Conservation (phyloP, 1,284 basidiomycete genomes). For the Jaminaea rosea region DNA sequence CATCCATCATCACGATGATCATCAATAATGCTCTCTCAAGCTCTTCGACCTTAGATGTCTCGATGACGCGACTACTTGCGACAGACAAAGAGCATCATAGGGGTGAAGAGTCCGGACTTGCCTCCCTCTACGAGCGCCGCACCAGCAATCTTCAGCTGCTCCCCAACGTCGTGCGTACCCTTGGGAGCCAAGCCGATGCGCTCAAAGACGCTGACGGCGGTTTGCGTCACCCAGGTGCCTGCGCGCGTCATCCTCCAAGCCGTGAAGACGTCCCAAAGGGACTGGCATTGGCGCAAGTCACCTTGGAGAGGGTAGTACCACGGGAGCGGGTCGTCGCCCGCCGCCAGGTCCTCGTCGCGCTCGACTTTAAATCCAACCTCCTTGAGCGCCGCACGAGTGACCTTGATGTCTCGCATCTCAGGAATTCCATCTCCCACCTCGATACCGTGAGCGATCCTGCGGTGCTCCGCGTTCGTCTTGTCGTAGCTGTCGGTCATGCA, state of each 20-base stretch:
- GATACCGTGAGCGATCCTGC: slow-evolving; percentile 71
- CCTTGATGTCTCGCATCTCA: slow-evolving; percentile 76
- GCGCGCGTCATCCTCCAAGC: slow-evolving; percentile 63
- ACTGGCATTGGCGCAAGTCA: slow-evolving; percentile 83
- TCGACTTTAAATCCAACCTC: slow-evolving; percentile 80
- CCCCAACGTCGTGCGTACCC: slow-evolving; percentile 84
- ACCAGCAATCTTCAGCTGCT: slow-evolving; percentile 74
- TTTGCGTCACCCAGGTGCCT: slow-evolving; percentile 78
- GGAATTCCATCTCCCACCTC: slow-evolving; percentile 88
- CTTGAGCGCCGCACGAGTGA: slow-evolving; percentile 68
- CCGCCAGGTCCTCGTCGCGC: slow-evolving; percentile 89
- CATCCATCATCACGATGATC: too few relatives aligned
- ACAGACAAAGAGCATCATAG: slow-evolving; percentile 38
- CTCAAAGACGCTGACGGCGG: slow-evolving; percentile 69
- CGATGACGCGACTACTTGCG: too few relatives aligned
- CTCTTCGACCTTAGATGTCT: too few relatives aligned
- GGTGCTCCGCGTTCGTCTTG: slow-evolving; percentile 74
- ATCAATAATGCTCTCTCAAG: too few relatives aligned
- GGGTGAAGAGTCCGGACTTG: slow-evolving; percentile 62
- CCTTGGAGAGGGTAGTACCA: slow-evolving; percentile 98
- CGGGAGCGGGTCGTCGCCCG: slow-evolving; percentile 64
- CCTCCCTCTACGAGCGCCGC: slow-evolving; percentile 75
- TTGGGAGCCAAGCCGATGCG: slow-evolving; percentile 72
- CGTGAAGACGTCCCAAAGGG: slow-evolving; percentile 67
- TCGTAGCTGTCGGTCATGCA: slow-evolving; percentile 96